Conservation (phyloP, 192 early-diverging fungal species). For the Coemansia interrupta region DNA sequence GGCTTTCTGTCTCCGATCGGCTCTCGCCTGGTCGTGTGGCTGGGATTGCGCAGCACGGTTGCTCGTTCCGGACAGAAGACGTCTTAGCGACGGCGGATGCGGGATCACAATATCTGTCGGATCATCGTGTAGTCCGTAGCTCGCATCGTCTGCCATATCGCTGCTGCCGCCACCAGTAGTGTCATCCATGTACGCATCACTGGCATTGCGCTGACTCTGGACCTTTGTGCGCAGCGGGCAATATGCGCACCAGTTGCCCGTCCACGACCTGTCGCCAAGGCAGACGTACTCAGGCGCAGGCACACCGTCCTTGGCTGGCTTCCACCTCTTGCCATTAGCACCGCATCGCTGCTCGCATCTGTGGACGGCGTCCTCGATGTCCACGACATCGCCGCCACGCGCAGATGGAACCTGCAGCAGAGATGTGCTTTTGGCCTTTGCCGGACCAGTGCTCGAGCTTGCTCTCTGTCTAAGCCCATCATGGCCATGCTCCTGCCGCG, state of each 20-base stretch:
- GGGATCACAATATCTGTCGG: slow-evolving; percentile 45
- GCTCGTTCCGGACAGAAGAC: slow-evolving; percentile 19
- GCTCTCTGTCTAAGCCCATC: not conserved
- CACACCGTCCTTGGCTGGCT: slow-evolving; percentile 17
- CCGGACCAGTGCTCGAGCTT: not conserved
- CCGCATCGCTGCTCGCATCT: slow-evolving; percentile 28
- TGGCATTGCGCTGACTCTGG: not conserved
- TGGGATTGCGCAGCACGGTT: not conserved
- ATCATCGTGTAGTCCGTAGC: slow-evolving; percentile 44
- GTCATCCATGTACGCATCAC: not conserved
- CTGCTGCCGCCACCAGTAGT: not conserved
- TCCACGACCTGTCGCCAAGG: slow-evolving; percentile 22
- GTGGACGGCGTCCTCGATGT: slow-evolving; percentile 37
- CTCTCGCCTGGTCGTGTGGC: not conserved
- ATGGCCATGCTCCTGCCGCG: too few relatives aligned
- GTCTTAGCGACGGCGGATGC: slow-evolving; percentile 38
- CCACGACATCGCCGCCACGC: not conserved
- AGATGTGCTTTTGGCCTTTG: slow-evolving; percentile 21
- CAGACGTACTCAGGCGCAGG: slow-evolving; percentile 20
- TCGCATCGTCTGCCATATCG: slow-evolving; percentile 10
- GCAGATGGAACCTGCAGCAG: slow-evolving; percentile 10
- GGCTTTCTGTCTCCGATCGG: not conserved
- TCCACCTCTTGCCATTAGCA: slow-evolving; percentile 8
- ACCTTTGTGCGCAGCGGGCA: slow-evolving; percentile 34
- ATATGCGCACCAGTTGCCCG: slow-evolving; percentile 46